Conservation (phyloP, 805 yeast genomes). For the Priceomyces haplophilus region DNA sequence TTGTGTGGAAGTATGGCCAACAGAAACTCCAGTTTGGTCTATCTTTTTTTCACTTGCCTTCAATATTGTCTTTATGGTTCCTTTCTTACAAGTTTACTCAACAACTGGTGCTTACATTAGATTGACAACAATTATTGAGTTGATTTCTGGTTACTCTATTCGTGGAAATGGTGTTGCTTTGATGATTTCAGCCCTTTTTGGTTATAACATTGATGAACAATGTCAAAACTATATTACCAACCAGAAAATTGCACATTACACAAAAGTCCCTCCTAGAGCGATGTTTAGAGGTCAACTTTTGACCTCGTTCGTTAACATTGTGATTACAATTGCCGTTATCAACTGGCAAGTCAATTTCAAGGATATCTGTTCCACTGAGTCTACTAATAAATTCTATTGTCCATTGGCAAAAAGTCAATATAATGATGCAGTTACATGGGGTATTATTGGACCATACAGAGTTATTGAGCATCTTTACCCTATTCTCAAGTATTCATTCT, state of each 20-base stretch:
- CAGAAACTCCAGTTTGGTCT: slow-evolving; percentile 36
- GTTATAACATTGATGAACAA: slow-evolving; percentile 55
- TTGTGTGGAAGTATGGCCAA: slow-evolving; percentile 28
- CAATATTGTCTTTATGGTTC: slow-evolving; percentile 32
- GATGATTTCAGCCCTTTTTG: slow-evolving; percentile 55
- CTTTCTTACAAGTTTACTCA: slow-evolving; percentile 26
- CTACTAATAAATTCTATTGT: slow-evolving; percentile 43
- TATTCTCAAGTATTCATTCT: slow-evolving; percentile 30
- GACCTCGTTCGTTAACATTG: slow-evolving; percentile 22
- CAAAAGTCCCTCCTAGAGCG: slow-evolving; percentile 57
- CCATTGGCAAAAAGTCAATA: slow-evolving; percentile 39
- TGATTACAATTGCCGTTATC: slow-evolving; percentile 25
- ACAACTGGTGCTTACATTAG: slow-evolving; percentile 32
- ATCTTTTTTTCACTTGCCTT: slow-evolving; percentile 33
- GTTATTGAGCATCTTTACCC: slow-evolving; percentile 34
- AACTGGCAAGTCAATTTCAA: slow-evolving; percentile 30
- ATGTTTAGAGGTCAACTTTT: slow-evolving; percentile 43
- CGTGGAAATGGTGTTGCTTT: slow-evolving; percentile 37
- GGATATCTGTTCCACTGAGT: slow-evolving; percentile 40
- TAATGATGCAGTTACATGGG: slow-evolving; percentile 63
- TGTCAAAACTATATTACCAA: slow-evolving; percentile 54
- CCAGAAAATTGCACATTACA: slow-evolving; percentile 61
- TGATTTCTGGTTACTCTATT: slow-evolving; percentile 35
- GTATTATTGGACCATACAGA: slow-evolving; percentile 51
- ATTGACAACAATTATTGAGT: slow-evolving; percentile 35